Evolutionary conservation across 306 rosid species (phyloP).

Genomic region (Inga leiocalycina): DNA sequence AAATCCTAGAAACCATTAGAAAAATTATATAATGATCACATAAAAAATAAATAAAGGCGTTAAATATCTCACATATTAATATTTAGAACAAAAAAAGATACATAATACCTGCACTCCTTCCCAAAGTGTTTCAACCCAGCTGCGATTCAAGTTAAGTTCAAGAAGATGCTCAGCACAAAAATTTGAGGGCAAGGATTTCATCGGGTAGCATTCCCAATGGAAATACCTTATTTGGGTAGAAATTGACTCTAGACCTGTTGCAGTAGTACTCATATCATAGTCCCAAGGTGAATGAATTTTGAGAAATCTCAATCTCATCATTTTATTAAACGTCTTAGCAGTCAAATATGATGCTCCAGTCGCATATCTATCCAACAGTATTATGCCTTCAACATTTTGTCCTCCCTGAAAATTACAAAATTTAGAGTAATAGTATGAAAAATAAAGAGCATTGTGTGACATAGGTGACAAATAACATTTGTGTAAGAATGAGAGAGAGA

Average conservation of each 20-base stretch:
- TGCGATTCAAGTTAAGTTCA: background rate
- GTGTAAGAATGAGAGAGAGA: rapidly evolving
- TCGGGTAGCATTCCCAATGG: background rate
- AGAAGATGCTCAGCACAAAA: background rate
- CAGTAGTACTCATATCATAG: background rate
- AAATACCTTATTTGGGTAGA: background rate
- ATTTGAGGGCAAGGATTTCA: background rate
- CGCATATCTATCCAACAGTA: too few species aligned
- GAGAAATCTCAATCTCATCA: background rate
- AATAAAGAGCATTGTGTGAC: background rate
- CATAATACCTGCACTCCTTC: too few species aligned
- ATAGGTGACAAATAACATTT: background rate
- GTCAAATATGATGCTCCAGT: too few species aligned
- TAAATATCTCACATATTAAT: too few species aligned
- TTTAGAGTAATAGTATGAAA: background rate
- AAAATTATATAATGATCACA: background rate
- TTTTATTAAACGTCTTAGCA: background rate
- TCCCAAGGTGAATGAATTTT: background rate
- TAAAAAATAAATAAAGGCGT: too few species aligned
- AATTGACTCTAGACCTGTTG: background rate
- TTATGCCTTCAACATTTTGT: background rate
- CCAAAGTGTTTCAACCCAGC: background rate
- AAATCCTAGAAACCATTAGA: background rate
- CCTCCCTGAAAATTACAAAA: background rate
- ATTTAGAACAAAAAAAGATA: too few species aligned